phyloP scores from a whole-genome alignment of 2,329 filamentous ascomycete species.

The Trichoderma asperellum region DNA sequence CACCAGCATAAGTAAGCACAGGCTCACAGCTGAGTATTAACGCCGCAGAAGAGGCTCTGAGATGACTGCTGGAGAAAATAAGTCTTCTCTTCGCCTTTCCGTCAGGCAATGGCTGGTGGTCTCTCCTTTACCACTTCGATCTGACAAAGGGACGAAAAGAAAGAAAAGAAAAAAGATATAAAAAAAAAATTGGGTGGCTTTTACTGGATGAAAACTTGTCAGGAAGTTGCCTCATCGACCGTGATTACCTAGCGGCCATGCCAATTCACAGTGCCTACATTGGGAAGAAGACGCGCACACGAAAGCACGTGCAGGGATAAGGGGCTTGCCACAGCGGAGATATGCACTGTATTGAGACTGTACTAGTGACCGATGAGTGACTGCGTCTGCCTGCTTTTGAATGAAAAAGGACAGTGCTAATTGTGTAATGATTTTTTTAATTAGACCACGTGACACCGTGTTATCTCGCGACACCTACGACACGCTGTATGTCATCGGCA shows the following conservation, averaged over 20 bases:
- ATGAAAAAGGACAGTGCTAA: constrained; percentile 33
- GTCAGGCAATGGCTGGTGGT: neutral
- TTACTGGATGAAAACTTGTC: constrained; percentile 35
- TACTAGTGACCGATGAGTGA: constrained; percentile 26
- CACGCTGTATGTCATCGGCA: constrained; percentile 31
- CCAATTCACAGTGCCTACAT: constrained; percentile 40
- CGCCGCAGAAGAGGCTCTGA: constrained; percentile 2
- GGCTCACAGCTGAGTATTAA: neutral
- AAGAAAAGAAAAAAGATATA: neutral
- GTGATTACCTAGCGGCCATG: constrained; percentile 30
- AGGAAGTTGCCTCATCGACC: constrained; percentile 35
- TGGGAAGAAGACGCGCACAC: constrained; percentile 37
- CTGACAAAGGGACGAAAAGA: neutral
- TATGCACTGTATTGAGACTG: constrained; percentile 25
- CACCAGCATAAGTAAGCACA: constrained; percentile 2
- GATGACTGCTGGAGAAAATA: neutral
- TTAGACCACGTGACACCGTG: constrained; percentile 43
- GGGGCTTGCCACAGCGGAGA: constrained; percentile 15
- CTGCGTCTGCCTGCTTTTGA: too few relatives aligned
- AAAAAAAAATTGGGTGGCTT: constrained; percentile 21
- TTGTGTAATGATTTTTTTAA: neutral
- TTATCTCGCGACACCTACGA: constrained; percentile 35
- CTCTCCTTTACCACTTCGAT: neutral
- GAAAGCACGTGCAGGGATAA: constrained; percentile 39
- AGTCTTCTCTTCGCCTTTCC: neutral